Evolutionary conservation across 768 basidiomycete genomes (phyloP).

Genomic region (Phylloporus sp.): DNA sequence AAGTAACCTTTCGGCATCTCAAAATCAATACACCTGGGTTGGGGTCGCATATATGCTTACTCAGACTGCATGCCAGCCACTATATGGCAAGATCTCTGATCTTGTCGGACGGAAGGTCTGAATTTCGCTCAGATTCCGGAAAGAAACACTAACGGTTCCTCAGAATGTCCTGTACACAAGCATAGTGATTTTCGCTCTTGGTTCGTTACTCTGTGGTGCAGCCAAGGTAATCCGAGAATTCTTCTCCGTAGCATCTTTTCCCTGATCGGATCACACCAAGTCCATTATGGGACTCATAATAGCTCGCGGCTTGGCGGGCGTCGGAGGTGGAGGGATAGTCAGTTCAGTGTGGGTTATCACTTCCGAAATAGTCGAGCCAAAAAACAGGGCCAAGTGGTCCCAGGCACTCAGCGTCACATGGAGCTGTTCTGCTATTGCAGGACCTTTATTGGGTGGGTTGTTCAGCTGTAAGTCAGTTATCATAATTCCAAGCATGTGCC

Average conservation of each 20-base stretch:
- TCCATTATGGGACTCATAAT: constrained; percentile 58
- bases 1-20: constrained; percentile 59
- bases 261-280: constrained; percentile 23
- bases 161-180: constrained; percentile 68
- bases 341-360: constrained; percentile 84
- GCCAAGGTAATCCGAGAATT: constrained; percentile 49
- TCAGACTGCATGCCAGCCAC: constrained; percentile 79
- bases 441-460: constrained; percentile 75
- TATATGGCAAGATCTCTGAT: constrained; percentile 78
- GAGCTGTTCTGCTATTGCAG: constrained; percentile 81
- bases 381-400: constrained; percentile 73
- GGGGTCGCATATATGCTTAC: constrained; percentile 81
- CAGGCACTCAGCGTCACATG: constrained; percentile 81
- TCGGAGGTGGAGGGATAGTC: constrained; percentile 87
- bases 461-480: constrained; percentile 59
- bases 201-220: constrained; percentile 74
- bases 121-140: constrained; percentile 4
- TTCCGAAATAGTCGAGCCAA: constrained; percentile 73
- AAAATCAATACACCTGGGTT: constrained; percentile 80
- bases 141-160: constrained; percentile 1
- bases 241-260: constrained; percentile 13
- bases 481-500: constrained; percentile 12
- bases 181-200: constrained; percentile 68
- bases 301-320: constrained; percentile 61
- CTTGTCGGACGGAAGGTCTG: constrained; percentile 73